phyloP scores from a whole-genome alignment of 192 early-diverging fungal species.

The Spizellomyces punctatus region DNA sequence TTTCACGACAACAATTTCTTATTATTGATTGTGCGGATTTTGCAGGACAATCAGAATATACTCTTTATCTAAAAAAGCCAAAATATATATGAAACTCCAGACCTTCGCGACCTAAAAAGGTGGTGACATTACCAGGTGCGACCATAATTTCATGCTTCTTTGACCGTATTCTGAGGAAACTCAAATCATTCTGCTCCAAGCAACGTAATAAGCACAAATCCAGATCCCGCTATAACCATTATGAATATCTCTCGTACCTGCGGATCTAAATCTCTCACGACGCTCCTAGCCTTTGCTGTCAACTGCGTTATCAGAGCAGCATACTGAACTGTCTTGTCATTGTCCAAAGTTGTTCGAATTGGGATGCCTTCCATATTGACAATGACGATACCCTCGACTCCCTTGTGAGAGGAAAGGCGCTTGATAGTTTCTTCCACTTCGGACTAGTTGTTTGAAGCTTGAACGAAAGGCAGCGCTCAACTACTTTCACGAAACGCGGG shows the following conservation, averaged over 20 bases:
- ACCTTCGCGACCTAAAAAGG: neutral
- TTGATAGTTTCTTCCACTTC: constrained; percentile 95
- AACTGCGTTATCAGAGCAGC: constrained; percentile 83
- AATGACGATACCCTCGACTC: constrained; percentile 86
- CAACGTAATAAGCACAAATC: neutral
- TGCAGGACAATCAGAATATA: constrained; percentile 84
- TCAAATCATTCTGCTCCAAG: constrained; percentile 79
- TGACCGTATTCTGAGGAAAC: constrained; percentile 89
- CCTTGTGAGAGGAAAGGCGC: constrained; percentile 83
- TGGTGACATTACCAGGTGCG: constrained; percentile 68
- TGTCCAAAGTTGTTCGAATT: constrained; percentile 86
- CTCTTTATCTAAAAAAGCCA: constrained; percentile 65
- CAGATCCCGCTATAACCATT: constrained; percentile 1
- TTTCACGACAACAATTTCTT: neutral
- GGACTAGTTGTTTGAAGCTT: constrained; percentile 33
- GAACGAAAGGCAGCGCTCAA: no score
- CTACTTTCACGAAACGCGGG: no score
- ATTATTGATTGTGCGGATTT: constrained; percentile 60
- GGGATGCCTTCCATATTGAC: constrained; percentile 89
- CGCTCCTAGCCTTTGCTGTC: constrained; percentile 71
- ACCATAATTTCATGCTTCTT: constrained; percentile 98
- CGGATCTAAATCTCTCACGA: constrained; percentile 80
- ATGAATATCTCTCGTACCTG: constrained; percentile 58
- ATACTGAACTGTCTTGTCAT: constrained; percentile 78
- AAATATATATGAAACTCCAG: neutral